Evolutionary conservation across 1,284 basidiomycete species (phyloP), one percentile per base, ranked within the genome.

Genomic region (Ustilago trichophora): DNA sequence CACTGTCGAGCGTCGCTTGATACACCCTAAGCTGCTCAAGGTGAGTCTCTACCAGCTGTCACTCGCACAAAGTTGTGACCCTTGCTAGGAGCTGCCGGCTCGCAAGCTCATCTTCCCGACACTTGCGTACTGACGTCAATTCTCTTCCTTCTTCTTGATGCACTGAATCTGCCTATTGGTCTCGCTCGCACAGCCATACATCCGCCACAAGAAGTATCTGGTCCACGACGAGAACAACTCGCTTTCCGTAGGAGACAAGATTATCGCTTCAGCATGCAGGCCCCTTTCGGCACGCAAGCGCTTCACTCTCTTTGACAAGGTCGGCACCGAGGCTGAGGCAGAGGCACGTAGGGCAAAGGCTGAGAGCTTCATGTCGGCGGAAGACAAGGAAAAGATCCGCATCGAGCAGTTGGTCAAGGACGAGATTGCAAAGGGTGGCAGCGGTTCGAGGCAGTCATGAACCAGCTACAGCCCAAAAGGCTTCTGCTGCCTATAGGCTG

Each of bases 191-290:
- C 37, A 76, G 73, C 60, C 71, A 6, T 74, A 66, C 37, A 62
- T 72, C 47, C 70, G 74, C 4, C 76, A 78, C 71, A 73, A 69
- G 33, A 78, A 78, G 66, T 78, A 77, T 45, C 72, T 78, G 24
- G 71, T 77, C 33, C 77, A 78, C 57, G 77, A 78, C 50, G 63
- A 66, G 19, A 32, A 65, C 11, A 57, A 62, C 47, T 43, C 52
- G 59, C 70, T 78, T 12, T 49, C 54, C 3, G 70, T 77, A 7
- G 77, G 77, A 50, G 77, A 78, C 71, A 71, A 60, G 50, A 75
- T 78, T 48, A 45, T 65, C 26, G 75, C 73, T 21, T 56, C 64
- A 31, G 71, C 73, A n/a, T 78, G 75, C 53, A 71, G 72, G 16
- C 77, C 77, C 8, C 70, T 78, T 3, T 76, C 73, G 4, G 77